Evolutionary conservation across 495 filamentous ascomycete species (phyloP), one percentile per base, ranked within the genome.

Genomic region (Xylaria sp.): DNA sequence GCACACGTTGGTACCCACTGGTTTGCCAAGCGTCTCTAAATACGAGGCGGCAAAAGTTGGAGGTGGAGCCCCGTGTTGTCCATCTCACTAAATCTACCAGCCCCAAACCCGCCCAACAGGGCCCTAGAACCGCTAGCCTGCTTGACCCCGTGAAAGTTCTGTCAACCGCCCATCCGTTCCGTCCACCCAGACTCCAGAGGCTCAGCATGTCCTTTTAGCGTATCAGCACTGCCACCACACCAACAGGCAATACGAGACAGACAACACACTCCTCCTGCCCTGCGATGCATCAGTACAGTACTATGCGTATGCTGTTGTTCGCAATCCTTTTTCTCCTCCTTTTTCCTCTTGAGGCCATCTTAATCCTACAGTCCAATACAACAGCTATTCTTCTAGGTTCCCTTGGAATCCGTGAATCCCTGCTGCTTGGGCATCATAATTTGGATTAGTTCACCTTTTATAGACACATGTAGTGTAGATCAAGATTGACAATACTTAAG

Each of bases 181-280:
- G 14, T 48, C 64, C 9, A 44, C n/a, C 41, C 58, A 9, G 35
- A 61, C 37, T 21, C 61, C n/a, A 52, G 57, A 3, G 55, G 57
- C 44, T 37, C 19, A 69, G 57, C 57, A 40, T 41, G 57, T 61
- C 24, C 14, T 70, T 63, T 53, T 55, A 52, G n/a, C n/a, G n/a
- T n/a, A 44, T 57, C 66, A 8, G 33, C 63, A 59, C 66, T 70
- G 68, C 68, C 55, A 70, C 68, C 68, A 70, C 68, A 70, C 68
- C 46, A 41, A 40, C 15, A 5, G 26, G 52, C 58, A 63, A 70
- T 44, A 70, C 68, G 68, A 70, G 68, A 53, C 52, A 15, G 66
- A 24, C 50, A 58, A 33, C 31, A 67, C 48, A 59, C 48, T 24
- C 66, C 35, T 57, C 52, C 24, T 19, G 50, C 35, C 66, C 40